Evolutionary conservation across 2,329 filamentous ascomycete genomes (phyloP).

Genomic region (Ascochyta pisi): DNA sequence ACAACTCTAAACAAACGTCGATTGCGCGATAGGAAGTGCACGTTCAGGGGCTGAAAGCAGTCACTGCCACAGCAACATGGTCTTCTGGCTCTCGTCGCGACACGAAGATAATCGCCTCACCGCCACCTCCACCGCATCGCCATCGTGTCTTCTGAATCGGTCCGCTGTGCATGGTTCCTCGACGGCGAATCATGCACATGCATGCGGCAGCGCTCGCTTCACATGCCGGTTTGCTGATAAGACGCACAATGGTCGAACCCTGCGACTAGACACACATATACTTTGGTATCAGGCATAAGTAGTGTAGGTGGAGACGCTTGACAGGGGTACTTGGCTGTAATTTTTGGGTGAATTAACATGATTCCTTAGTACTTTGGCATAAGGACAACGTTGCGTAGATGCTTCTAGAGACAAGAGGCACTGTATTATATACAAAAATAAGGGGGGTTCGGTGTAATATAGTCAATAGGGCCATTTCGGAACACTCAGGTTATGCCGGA

Average conservation of each 20-base stretch:
- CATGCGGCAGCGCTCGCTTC: slow-evolving; percentile 6
- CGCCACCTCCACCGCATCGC: slow-evolving; percentile 9
- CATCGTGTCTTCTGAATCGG: slow-evolving; percentile 10
- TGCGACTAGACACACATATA: not conserved
- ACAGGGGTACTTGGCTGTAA: too few relatives aligned
- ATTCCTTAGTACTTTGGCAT: too few relatives aligned
- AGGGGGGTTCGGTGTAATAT: too few relatives aligned
- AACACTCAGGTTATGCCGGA: too few relatives aligned
- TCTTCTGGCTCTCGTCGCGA: slow-evolving; percentile 4
- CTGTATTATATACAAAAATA: too few relatives aligned
- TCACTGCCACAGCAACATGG: slow-evolving; percentile 1
- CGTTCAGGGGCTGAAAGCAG: slow-evolving; percentile 9
- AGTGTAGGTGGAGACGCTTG: too few relatives aligned
- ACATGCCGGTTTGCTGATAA: slow-evolving; percentile 9
- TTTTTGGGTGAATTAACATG: too few relatives aligned
- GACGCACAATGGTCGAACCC: not conserved
- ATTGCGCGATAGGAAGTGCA: slow-evolving; percentile 3
- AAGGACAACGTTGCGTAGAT: too few relatives aligned
- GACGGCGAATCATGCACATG: slow-evolving; percentile 6
- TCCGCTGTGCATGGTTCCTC: slow-evolving; percentile 1
- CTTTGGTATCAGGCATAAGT: too few relatives aligned
- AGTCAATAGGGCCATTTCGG: too few relatives aligned
- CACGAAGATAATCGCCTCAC: slow-evolving; percentile 11
- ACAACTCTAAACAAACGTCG: slow-evolving; percentile 21
- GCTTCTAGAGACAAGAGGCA: too few relatives aligned